Evolutionary conservation across 495 filamentous ascomycete genomes (phyloP), one percentile per base, ranked within the genome.

Genomic region (Hypoxylon lienhwacheense): DNA sequence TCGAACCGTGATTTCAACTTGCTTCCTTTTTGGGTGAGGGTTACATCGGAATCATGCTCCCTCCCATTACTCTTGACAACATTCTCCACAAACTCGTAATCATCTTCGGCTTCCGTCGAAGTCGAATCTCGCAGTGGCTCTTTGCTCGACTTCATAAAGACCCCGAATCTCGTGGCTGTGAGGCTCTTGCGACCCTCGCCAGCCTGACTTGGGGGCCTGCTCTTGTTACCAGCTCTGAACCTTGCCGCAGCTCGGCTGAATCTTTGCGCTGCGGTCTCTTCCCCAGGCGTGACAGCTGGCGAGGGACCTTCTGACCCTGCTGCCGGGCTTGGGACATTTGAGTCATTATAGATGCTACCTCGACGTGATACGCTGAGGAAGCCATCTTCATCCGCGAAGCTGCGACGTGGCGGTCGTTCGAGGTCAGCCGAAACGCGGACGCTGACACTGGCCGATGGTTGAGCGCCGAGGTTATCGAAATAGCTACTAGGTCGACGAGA

Each of bases 181-280:
- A 78, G 57, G 59, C 84, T 84, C 20, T 89, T 76, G 42, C 86
- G 70, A 29, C 76, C 83, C 39, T 91, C 87, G 16, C 85, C 85
- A 5, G 76, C 72, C 53, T 87, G 83, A 57, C 85, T 88, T 15
- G 72, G 77, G 2, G 87, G 81, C 47, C 87, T 81, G 57, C 86
- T 89, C 56, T 79, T 85, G 40, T 70, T 79, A 5, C 72, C 73
- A 32, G 77, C 71, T 53, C 75, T 76, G 25, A 79, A 74, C 35
- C 77, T 81, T 10, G 84, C 84, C 6, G 79, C 77, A 5, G 83
- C 80, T 5, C 85, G 76, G 22, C 83, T 85, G 20, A 81, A 58
- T 55, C 80, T 67, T 53, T 77, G 64, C 4, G 69, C 66, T 7
- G 73, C 77, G 17, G 63, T 71, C 36, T 79, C 78, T 34, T 87